These are phyloP conservation scores for Populus deltoides DNA, from an alignment of 345 rosid genomes.

Conservation along the genomic window DNA sequence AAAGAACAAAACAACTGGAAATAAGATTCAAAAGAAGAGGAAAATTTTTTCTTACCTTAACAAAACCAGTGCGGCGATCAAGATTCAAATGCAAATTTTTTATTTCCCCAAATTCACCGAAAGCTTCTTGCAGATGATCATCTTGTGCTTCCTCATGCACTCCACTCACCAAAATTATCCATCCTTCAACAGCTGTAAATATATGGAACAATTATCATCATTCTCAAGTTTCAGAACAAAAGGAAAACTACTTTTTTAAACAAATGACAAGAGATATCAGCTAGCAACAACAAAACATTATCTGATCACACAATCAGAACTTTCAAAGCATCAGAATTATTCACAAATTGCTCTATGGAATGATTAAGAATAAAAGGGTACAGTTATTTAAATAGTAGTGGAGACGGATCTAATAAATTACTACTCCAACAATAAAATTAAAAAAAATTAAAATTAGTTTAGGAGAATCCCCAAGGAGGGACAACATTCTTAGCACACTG, in stretches of 20 bases:
- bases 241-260: background rate
- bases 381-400: background rate
- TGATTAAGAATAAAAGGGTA: background rate
- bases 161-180: constrained; percentile 74
- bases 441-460: background rate
- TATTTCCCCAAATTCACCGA: constrained; percentile 79
- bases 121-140: constrained; percentile 61
- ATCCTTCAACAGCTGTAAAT: constrained; percentile 74
- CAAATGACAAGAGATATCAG: background rate
- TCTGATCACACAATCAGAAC: background rate
- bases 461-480: background rate
- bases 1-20: background rate
- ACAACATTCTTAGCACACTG: background rate
- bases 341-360: background rate
- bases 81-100: constrained; percentile 72
- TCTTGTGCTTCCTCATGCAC: constrained; percentile 84
- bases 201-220: background rate
- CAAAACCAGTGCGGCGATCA: constrained; percentile 80
- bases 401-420: background rate
- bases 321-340: background rate
- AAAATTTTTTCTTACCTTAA: constrained; percentile 47
- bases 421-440: background rate
- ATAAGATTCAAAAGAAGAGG: background rate
- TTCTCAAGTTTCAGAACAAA: background rate
- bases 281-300: background rate